These are phyloP conservation scores for Fusarium goolgardi DNA, from an alignment of 2,329 filamentous ascomycete species.

Conservation along the genomic window DNA sequence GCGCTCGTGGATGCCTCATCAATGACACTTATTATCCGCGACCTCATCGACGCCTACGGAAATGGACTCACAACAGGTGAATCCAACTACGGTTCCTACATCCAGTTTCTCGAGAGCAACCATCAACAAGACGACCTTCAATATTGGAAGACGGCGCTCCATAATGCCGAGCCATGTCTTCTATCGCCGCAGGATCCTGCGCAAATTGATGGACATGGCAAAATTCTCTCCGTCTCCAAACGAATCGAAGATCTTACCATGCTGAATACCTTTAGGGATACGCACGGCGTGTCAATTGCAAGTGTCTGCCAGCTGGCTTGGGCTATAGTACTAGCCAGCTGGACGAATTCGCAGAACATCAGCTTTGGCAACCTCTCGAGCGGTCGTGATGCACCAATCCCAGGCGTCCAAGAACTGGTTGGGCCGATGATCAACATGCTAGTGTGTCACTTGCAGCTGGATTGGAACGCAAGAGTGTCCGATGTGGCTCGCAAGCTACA, in stretches of 20 bases:
- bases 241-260: slow-evolving; percentile 1
- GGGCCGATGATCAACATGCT: slow-evolving; percentile 10
- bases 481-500: slow-evolving; percentile 3
- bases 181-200: not conserved
- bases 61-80: not conserved
- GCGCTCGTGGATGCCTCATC: slow-evolving; percentile 9
- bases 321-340: slow-evolving; percentile 3
- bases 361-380: slow-evolving; percentile 6
- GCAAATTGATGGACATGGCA: not conserved
- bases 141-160: slow-evolving; percentile 1
- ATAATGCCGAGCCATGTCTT: slow-evolving; percentile 4
- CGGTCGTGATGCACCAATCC: slow-evolving; percentile 2
- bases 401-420: slow-evolving; percentile 1
- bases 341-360: not conserved
- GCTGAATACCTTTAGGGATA: slow-evolving; percentile 1
- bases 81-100: slow-evolving; percentile 5
- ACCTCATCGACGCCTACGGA: slow-evolving; percentile 2
- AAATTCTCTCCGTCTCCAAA: slow-evolving; percentile 1
- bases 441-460: not conserved
- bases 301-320: slow-evolving; percentile 1
- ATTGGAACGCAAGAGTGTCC: not conserved
- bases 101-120: not conserved
- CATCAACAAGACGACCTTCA: slow-evolving; percentile 1
- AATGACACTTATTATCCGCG: not conserved
- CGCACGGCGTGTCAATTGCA: not conserved